phyloP scores from a whole-genome alignment of 1,284 basidiomycete genomes.

The Trametes polyzona region DNA sequence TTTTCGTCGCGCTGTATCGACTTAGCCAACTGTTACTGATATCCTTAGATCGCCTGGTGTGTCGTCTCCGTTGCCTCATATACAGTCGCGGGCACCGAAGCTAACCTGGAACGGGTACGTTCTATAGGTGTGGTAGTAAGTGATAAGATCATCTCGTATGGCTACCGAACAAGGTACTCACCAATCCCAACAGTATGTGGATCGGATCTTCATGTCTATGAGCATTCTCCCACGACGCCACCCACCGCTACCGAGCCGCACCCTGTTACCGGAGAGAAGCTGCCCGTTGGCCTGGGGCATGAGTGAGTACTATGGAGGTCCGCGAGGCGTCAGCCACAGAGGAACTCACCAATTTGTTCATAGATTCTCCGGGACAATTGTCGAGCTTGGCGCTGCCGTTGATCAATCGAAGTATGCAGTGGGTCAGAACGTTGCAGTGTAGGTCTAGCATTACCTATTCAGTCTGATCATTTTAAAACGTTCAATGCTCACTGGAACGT shows the following conservation, averaged over 20 bases:
- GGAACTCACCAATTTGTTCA: neutral
- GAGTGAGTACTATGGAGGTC: conserved; percentile 28
- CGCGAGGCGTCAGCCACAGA: neutral
- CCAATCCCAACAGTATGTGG: conserved; percentile 18
- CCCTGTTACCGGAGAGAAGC: conserved; percentile 31
- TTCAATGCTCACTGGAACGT: neutral
- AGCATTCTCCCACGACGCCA: conserved; percentile 20
- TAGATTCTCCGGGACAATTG: conserved; percentile 38
- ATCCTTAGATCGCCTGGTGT: conserved; percentile 21
- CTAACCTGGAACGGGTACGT: neutral
- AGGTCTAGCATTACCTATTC: neutral
- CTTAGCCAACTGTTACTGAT: neutral
- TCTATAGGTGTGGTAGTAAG: conserved; percentile 15
- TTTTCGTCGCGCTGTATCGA: neutral
- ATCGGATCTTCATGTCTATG: conserved; percentile 37
- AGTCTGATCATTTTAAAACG: too few species aligned
- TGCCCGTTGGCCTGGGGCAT: conserved; percentile 38
- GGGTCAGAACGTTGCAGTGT: conserved; percentile 39
- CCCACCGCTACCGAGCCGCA: conserved; percentile 27
- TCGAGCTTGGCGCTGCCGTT: conserved; percentile 32
- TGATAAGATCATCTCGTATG: neutral
- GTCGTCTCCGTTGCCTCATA: too few species aligned
- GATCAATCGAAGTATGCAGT: conserved; percentile 28
- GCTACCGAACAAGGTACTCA: neutral
- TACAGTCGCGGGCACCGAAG: too few species aligned